A percentile compares a stretch with the other conserved stretches of the same genome.
Evolutionary conservation across 2,329 filamentous ascomycete species (phyloP).

Genomic region (Raffaelea albimanens): DNA sequence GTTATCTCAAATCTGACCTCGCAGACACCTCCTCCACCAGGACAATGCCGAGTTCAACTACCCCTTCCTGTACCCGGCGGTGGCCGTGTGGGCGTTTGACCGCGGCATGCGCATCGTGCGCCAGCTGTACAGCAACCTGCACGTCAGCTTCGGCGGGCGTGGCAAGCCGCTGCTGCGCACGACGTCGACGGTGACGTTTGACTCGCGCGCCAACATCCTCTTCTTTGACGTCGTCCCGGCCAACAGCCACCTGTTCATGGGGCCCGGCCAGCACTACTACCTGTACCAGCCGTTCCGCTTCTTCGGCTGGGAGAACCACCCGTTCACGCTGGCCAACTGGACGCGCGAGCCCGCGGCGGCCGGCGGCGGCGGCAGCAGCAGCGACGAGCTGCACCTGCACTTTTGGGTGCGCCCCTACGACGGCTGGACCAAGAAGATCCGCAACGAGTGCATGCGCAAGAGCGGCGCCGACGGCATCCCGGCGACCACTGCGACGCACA

Average conservation of each 20-base stretch:
- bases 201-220: slow-evolving; percentile 2
- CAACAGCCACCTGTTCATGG: slow-evolving; percentile 10
- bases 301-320: slow-evolving; percentile 37
- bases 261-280: slow-evolving; percentile 34
- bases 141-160: slow-evolving; percentile 3
- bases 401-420: slow-evolving; percentile 7
- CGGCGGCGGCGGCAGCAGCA: neutral
- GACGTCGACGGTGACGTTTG: neutral
- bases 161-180: neutral
- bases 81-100: slow-evolving; percentile 14
- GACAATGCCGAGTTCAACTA: slow-evolving; percentile 7
- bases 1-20: neutral
- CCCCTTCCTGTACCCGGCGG: slow-evolving; percentile 10
- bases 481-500: neutral
- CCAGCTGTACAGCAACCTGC: slow-evolving; percentile 28
- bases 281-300: slow-evolving; percentile 29
- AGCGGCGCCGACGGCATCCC: neutral
- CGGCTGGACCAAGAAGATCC: slow-evolving; percentile 7
- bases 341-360: neutral
- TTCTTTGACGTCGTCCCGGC: slow-evolving; percentile 1
- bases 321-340: slow-evolving; percentile 33
- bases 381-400: neutral
- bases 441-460: neutral
- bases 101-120: slow-evolving; percentile 27
- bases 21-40: slow-evolving; percentile 10